phyloP scores from a whole-genome alignment of 75 land plant species.

The Chamaecyparis obtusa region DNA sequence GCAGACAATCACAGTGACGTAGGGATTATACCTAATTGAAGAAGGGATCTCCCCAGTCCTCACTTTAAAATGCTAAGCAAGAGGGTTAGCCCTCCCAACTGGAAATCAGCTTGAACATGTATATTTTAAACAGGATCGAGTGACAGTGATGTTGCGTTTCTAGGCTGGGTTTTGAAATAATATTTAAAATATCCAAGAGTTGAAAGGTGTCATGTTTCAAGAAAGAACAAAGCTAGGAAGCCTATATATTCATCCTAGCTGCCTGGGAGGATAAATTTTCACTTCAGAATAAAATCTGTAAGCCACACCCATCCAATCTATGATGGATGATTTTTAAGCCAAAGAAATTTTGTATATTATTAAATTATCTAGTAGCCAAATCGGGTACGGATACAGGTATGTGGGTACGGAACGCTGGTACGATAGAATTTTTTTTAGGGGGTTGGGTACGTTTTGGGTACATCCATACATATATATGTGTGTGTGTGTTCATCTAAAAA shows the following conservation, averaged over 20 bases:
- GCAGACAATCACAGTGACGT: not conserved
- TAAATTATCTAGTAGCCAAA: no score
- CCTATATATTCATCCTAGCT: not conserved
- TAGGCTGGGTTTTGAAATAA: not conserved
- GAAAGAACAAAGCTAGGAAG: not conserved
- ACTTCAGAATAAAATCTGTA: not conserved
- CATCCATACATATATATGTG: no score
- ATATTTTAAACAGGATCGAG: not conserved
- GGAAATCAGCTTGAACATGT: not conserved
- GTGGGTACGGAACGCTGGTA: no score
- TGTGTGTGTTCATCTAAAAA: no score
- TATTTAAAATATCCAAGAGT: not conserved
- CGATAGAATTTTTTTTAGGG: no score
- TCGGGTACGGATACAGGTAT: no score
- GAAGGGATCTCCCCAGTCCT: not conserved
- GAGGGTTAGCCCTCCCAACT: not conserved
- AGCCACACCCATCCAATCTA: not conserved
- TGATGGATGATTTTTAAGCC: not conserved
- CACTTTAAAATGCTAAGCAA: not conserved
- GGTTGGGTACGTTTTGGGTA: no score
- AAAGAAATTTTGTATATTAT: not conserved
- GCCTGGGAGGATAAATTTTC: not conserved
- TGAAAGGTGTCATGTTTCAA: not conserved
- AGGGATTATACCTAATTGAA: not conserved
- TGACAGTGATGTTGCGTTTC: not conserved